Percentiles rank a stretch among this genome's conserved stretches.
Conservation (phyloP, 1,284 basidiomycete genomes). For the Athelia psychrophila region DNA sequence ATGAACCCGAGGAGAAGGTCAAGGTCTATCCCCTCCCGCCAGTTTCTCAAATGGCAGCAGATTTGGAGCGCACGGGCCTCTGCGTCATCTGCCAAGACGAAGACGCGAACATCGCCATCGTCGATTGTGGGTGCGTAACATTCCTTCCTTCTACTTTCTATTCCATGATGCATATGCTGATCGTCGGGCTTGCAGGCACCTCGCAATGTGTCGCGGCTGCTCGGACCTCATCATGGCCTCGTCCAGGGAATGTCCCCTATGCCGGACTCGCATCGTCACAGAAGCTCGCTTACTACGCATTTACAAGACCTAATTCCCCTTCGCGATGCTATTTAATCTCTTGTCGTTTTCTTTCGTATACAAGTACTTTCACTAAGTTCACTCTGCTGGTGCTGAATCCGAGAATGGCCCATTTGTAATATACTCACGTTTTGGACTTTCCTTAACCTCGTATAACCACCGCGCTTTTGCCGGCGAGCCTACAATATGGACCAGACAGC, state of each 20-base stretch:
- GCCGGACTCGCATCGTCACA: slow-evolving; percentile 82
- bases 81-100: slow-evolving; percentile 91
- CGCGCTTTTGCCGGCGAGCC: too few relatives aligned
- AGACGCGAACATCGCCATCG: slow-evolving; percentile 86
- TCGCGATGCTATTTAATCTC: too few relatives aligned
- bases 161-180: not conserved
- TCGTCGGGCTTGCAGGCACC: slow-evolving; percentile 49
- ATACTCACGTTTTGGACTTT: too few relatives aligned
- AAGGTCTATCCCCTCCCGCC: not conserved
- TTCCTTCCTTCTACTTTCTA: slow-evolving; percentile 1
- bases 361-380: too few relatives aligned
- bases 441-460: too few relatives aligned
- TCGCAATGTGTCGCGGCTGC: slow-evolving; percentile 81
- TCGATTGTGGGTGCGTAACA: slow-evolving; percentile 83
- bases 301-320: slow-evolving; percentile 69
- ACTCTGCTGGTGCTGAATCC: too few relatives aligned
- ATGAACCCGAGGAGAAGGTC: slow-evolving; percentile 20
- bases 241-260: slow-evolving; percentile 81
- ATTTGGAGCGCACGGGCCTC: slow-evolving; percentile 66
- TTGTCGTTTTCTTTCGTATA: too few relatives aligned
- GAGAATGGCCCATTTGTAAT: too few relatives aligned
- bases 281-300: slow-evolving; percentile 79
- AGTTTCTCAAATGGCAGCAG: slow-evolving; percentile 30
- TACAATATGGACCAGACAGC: too few relatives aligned
- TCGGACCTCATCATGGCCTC: slow-evolving; percentile 82